These are phyloP conservation scores for Trebouxia sp. DNA, from an alignment of 139 green algal species.

Conservation along the genomic window DNA sequence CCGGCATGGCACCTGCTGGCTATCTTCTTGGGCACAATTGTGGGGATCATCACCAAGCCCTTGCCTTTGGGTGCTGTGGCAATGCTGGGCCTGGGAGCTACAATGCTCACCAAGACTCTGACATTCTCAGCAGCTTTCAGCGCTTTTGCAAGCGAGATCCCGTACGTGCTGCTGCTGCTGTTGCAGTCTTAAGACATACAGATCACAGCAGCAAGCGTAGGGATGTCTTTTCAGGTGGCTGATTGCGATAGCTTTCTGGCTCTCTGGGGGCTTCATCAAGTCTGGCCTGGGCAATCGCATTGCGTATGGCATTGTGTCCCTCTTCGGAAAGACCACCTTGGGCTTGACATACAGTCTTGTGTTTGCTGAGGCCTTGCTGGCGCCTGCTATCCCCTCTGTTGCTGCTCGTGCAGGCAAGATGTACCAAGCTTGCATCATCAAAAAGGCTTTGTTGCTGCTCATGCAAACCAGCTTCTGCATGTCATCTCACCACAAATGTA, in stretches of 20 bases:
- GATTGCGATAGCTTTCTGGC: slow-evolving; percentile 99
- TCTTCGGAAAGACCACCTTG: slow-evolving; percentile 97
- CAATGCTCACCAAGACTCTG: slow-evolving; percentile 94
- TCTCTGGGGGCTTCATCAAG: slow-evolving; percentile 98
- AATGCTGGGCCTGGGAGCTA: slow-evolving; percentile 91
- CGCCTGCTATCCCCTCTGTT: slow-evolving; percentile 94
- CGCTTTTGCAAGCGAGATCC: slow-evolving; percentile 96
- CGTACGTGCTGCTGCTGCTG: slow-evolving; percentile 51
- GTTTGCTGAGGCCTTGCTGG: slow-evolving; percentile 95
- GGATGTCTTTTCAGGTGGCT: slow-evolving; percentile 68
- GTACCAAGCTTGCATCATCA: background rate
- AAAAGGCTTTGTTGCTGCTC: background rate
- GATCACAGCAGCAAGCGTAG: too few species aligned
- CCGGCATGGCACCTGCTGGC: slow-evolving; percentile 91
- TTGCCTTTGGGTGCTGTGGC: slow-evolving; percentile 96
- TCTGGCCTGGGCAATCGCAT: slow-evolving; percentile 96
- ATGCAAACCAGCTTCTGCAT: background rate
- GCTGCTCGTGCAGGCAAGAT: slow-evolving; percentile 29
- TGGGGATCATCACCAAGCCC: slow-evolving; percentile 95
- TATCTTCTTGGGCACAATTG: slow-evolving; percentile 90
- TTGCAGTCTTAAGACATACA: background rate
- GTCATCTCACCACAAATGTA: too few species aligned
- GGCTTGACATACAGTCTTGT: slow-evolving; percentile 96
- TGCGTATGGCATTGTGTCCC: slow-evolving; percentile 92
- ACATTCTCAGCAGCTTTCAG: slow-evolving; percentile 96